Evolutionary conservation across 352 stramenopile species (phyloP).

Genomic region (Phytopythium vexans): DNA sequence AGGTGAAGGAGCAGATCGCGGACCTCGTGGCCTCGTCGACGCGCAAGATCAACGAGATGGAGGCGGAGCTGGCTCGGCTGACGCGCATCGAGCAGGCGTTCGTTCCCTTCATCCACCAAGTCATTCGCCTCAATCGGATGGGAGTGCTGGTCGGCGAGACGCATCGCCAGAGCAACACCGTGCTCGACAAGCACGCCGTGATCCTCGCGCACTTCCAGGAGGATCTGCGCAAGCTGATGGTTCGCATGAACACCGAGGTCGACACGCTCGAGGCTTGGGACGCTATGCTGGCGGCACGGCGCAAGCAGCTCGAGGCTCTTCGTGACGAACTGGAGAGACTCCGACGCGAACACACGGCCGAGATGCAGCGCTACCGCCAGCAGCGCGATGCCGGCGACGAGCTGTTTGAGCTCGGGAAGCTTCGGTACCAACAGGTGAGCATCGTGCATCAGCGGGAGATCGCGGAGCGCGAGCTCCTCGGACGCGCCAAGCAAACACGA

Average conservation of each 20-base stretch:
- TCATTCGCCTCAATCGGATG: slow-evolving; percentile 48
- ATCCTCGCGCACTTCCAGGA: slow-evolving; percentile 57
- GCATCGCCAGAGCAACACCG: slow-evolving; percentile 30
- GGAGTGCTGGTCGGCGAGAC: slow-evolving; percentile 35
- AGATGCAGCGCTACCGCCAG: slow-evolving; percentile 55
- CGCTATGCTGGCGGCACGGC: slow-evolving; percentile 53
- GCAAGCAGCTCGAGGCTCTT: slow-evolving; percentile 55
- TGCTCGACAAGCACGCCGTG: slow-evolving; percentile 35
- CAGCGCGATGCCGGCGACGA: slow-evolving; percentile 68
- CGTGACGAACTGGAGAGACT: slow-evolving; percentile 52
- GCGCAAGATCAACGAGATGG: slow-evolving; percentile 58
- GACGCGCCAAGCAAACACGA: slow-evolving; percentile 28
- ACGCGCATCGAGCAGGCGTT: slow-evolving; percentile 65
- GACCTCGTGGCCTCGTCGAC: slow-evolving; percentile 42
- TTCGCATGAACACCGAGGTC: slow-evolving; percentile 47
- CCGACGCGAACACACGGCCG: slow-evolving; percentile 57
- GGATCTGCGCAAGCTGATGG: slow-evolving; percentile 52
- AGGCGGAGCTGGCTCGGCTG: slow-evolving; percentile 56
- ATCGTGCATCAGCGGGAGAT: slow-evolving; percentile 47
- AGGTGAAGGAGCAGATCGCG: slow-evolving; percentile 49
- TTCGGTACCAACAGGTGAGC: slow-evolving; percentile 45
- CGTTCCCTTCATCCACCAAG: slow-evolving; percentile 73
- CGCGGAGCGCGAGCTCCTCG: slow-evolving; percentile 35
- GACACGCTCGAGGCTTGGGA: slow-evolving; percentile 62
- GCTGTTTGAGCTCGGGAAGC: slow-evolving; percentile 51